These are phyloP conservation scores for Halenospora varia DNA, from an alignment of 495 filamentous ascomycete genomes.

Conservation along the genomic window DNA sequence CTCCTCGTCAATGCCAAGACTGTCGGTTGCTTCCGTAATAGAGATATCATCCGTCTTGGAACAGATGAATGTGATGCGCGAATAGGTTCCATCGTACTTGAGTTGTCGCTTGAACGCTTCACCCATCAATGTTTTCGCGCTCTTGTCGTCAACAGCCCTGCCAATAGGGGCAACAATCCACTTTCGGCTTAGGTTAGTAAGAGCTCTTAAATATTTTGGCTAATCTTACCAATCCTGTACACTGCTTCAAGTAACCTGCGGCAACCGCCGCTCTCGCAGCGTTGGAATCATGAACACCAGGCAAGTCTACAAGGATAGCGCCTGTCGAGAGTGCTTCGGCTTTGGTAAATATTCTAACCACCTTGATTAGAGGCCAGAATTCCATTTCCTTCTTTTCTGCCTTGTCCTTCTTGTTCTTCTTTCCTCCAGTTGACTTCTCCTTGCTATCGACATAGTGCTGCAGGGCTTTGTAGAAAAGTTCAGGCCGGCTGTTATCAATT, in stretches of 20 bases:
- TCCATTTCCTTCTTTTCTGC: conserved; percentile 40
- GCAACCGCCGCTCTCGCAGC: conserved; percentile 59
- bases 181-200: neutral
- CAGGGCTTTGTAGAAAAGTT: conserved; percentile 44
- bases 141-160: conserved; percentile 63
- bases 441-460: conserved; percentile 51
- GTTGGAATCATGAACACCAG: conserved; percentile 63
- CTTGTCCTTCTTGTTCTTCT: conserved; percentile 30
- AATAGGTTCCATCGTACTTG: conserved; percentile 57
- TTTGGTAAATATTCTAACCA: conserved; percentile 58
- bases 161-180: conserved; percentile 66
- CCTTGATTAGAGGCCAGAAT: conserved; percentile 65
- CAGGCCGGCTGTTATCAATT: conserved; percentile 31
- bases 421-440: conserved; percentile 35
- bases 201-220: too few species aligned
- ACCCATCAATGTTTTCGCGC: conserved; percentile 56
- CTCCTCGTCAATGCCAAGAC: conserved; percentile 40
- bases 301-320: conserved; percentile 62
- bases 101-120: conserved; percentile 61
- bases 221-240: conserved; percentile 29
- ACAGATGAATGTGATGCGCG: conserved; percentile 59
- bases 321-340: conserved; percentile 54
- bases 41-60: conserved; percentile 66
- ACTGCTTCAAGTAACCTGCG: conserved; percentile 56
- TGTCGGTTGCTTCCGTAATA: conserved; percentile 45